Evolutionary conservation across 1,284 basidiomycete species (phyloP).

Genomic region (Naganishia cerealis): DNA sequence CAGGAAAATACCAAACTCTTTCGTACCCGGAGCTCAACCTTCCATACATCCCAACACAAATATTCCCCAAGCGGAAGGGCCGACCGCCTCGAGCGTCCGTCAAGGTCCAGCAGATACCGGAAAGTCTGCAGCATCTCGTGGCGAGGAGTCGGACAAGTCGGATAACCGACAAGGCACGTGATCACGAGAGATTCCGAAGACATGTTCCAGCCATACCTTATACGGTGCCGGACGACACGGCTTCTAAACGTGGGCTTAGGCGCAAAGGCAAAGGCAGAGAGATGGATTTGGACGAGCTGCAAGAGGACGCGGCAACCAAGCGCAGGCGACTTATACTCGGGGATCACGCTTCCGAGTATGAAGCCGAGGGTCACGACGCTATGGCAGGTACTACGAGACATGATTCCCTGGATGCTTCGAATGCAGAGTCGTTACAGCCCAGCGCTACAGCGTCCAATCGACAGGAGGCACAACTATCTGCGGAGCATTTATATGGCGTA

Average conservation of each 20-base stretch:
- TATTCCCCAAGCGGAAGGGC: conserved; percentile 32
- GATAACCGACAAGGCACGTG: neutral
- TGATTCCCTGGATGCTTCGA: conserved; percentile 2
- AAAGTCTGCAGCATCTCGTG: conserved; percentile 10
- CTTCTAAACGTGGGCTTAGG: neutral
- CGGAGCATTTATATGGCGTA: conserved; percentile 10
- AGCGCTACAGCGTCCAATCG: neutral
- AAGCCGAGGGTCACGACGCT: conserved; percentile 1
- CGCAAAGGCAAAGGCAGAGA: conserved; percentile 8
- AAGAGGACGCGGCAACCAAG: conserved; percentile 2
- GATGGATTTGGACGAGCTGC: neutral
- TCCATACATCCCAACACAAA: conserved; percentile 32
- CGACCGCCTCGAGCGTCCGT: conserved; percentile 25
- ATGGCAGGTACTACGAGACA: neutral
- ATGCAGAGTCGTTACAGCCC: neutral
- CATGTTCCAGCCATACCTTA: conserved; percentile 7
- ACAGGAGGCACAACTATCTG: conserved; percentile 1
- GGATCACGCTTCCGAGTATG: conserved; percentile 4
- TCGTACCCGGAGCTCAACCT: conserved; percentile 30
- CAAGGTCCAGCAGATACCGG: conserved; percentile 16
- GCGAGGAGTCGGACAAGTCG: neutral
- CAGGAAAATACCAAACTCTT: conserved; percentile 32
- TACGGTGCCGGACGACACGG: conserved; percentile 1
- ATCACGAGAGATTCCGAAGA: neutral
- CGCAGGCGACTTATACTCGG: neutral